Evolutionary conservation across 2,329 filamentous ascomycete species (phyloP), one percentile per base, ranked within the genome.

Genomic region (Fusarium coicis): DNA sequence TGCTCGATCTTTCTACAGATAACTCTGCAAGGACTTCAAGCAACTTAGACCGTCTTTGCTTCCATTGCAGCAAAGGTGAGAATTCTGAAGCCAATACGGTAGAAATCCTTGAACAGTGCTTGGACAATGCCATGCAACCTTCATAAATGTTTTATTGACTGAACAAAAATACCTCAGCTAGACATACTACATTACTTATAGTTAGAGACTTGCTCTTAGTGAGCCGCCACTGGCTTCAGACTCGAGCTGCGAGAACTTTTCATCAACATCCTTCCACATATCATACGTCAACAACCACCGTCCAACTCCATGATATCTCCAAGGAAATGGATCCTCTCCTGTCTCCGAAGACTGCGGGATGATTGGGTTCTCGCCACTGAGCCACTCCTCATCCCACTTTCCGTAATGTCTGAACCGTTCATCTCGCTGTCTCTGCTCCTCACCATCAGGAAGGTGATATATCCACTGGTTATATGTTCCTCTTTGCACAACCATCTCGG

Each of bases 401-500:
- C 39, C 58, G 23, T 57, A 62, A 4, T 62, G 39, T 1, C 7
- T 34, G n/a, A 62, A 58, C 14, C 59, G 28, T 4, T 62, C 32
- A 16, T 62, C 59, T 2, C 89, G 82, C 55, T 87, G 84, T 58
- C 83, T 72, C 77, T 91, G 90, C 66, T 88, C 87, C 1, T 81
- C 78, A 0, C 90, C 90, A 68, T 92, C 89, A 10, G 86, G 84
- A 5, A 92, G 79, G 70, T 92, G 90, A 59, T 91, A 91, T 3
- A 92, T 82, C 74, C 87, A 85, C 74, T 91, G 90, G 70, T 92
- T 88, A 18, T 85, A 78, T n/a, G 89, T 91, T 0, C 90, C 90
- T 5, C 89, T 80, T 16, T 86, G 81, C 0, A 92, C 90, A 0
- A 92, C 86, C 70, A 84, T 87, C 50, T 90, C 87, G 0, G 90